Evolutionary conservation across 305 asterid species (phyloP).

Genomic region (Fraxinus latifolia): DNA sequence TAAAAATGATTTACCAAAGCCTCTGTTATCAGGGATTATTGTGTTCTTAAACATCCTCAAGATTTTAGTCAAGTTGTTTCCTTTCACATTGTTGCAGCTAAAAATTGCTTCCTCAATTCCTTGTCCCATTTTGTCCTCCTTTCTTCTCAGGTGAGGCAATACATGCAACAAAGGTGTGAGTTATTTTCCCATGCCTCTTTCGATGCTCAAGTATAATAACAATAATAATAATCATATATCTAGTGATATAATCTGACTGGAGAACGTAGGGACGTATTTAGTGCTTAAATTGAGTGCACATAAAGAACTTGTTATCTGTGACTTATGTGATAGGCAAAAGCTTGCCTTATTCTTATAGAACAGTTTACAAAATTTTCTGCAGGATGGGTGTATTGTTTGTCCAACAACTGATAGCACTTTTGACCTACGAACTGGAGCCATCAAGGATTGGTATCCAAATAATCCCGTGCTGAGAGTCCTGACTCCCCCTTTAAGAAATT

Average conservation of each 20-base stretch:
- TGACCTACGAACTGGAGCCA: conserved; percentile 66
- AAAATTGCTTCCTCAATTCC: not conserved
- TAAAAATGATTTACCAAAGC: not conserved
- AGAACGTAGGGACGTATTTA: not conserved
- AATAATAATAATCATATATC: not conserved
- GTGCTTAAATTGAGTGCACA: not conserved
- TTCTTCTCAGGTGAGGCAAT: not conserved
- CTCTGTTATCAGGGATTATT: not conserved
- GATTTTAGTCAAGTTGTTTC: not conserved
- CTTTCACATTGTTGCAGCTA: not conserved
- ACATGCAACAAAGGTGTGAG: not conserved
- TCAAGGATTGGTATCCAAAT: conserved; percentile 90
- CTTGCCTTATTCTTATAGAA: not conserved
- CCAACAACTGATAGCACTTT: conserved; percentile 94
- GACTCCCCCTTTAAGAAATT: conserved; percentile 69
- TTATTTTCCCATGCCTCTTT: not conserved
- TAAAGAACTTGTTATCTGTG: not conserved
- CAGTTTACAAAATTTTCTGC: conserved; percentile 2
- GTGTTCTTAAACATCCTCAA: not conserved
- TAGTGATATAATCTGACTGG: not conserved
- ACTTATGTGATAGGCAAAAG: not conserved
- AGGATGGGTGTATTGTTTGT: conserved; percentile 95
- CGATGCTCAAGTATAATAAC: not conserved
- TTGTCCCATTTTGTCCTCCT: not conserved
- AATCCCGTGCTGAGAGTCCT: conserved; percentile 84